Conservation (phyloP, 139 green algal species). For the Penium margaritaceum region DNA sequence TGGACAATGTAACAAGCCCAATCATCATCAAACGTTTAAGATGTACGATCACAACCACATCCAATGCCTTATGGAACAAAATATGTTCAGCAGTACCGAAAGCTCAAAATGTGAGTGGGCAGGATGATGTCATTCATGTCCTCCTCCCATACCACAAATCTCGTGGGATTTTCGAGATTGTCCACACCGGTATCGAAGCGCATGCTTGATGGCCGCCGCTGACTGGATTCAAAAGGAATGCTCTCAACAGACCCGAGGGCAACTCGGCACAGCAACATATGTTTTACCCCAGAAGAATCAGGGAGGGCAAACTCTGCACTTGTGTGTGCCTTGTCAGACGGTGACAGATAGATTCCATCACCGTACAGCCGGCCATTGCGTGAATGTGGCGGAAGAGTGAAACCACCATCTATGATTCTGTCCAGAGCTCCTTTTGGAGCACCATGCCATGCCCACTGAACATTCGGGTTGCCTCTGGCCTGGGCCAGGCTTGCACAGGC, state of each 20-base stretch:
- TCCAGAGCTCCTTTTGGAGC: slow-evolving; percentile 13
- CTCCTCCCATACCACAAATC: slow-evolving; percentile 40
- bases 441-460: slow-evolving; percentile 30
- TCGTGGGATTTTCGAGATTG: slow-evolving; percentile 28
- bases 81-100: slow-evolving; percentile 38
- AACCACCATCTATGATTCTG: slow-evolving; percentile 17
- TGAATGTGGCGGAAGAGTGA: neutral
- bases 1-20: too few relatives aligned
- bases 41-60: too few relatives aligned
- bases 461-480: slow-evolving; percentile 27
- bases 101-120: slow-evolving; percentile 32
- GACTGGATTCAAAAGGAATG: slow-evolving; percentile 34
- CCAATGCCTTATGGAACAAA: too few relatives aligned
- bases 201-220: slow-evolving; percentile 2
- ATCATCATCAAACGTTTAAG: too few relatives aligned
- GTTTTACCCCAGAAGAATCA: slow-evolving; percentile 27
- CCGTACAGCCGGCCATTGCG: slow-evolving; percentile 37
- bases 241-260: slow-evolving; percentile 27
- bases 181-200: slow-evolving; percentile 34
- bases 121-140: slow-evolving; percentile 33
- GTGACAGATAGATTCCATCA: slow-evolving; percentile 34
- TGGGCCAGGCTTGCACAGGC: neutral
- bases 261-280: slow-evolving; percentile 37
- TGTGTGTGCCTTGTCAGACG: slow-evolving; percentile 28
- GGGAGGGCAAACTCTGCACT: slow-evolving; percentile 36